A percentile compares a stretch with the other conserved stretches of the same genome.
phyloP scores from a whole-genome alignment of 2,329 filamentous ascomycete genomes.

The Alternaria brassicae region DNA sequence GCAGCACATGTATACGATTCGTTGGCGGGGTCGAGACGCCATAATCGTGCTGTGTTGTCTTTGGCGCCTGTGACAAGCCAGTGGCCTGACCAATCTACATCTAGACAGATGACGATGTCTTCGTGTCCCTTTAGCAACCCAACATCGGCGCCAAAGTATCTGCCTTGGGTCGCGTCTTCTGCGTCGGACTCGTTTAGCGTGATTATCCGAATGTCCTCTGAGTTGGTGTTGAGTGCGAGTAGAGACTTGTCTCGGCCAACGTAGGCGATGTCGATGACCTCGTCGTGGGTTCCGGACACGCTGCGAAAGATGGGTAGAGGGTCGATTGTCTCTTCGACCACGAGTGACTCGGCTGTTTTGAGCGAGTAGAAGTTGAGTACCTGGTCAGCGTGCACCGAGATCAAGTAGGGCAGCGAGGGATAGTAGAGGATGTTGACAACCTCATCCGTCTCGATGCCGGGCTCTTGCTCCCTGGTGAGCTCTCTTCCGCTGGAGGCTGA shows the following conservation, averaged over 20 bases:
- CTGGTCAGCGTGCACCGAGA: constrained; percentile 89
- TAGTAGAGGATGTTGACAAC: constrained; percentile 77
- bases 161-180: constrained; percentile 42
- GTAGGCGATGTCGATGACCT: constrained; percentile 94
- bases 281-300: constrained; percentile 95
- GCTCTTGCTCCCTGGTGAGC: constrained; percentile 75
- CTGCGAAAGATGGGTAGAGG: constrained; percentile 71
- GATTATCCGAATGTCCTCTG: constrained; percentile 88
- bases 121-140: constrained; percentile 87
- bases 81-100: constrained; percentile 94
- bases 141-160: constrained; percentile 89
- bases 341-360: constrained; percentile 50
- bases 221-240: constrained; percentile 91
- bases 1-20: constrained; percentile 81
- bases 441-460: constrained; percentile 65
- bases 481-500: constrained; percentile 78
- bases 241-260: constrained; percentile 80
- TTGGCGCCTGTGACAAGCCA: constrained; percentile 97
- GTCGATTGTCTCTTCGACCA: constrained; percentile 58
- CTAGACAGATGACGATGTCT: constrained; percentile 93
- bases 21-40: constrained; percentile 80
- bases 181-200: constrained; percentile 62
- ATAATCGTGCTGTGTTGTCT: constrained; percentile 91
- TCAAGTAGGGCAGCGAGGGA: constrained; percentile 69
- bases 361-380: constrained; percentile 78